Percentiles rank a stretch among this genome's conserved stretches.
Conservation (phyloP, 495 filamentous ascomycete species). For the Podospora fimiseda region DNA sequence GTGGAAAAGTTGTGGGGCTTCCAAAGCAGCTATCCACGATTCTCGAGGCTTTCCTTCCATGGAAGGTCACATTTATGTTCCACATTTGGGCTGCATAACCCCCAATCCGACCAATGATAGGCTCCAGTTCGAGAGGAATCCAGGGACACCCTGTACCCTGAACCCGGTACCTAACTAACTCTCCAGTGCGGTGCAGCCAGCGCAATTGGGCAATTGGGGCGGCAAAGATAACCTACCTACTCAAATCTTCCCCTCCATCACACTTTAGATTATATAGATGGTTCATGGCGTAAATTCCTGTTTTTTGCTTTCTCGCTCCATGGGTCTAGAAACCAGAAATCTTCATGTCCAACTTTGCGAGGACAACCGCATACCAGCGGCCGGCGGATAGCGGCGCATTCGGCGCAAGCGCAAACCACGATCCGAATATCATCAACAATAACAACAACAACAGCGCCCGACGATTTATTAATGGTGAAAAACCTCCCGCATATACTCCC, state of each 20-base stretch:
- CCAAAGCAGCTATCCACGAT: too few species aligned
- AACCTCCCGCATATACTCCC: neutral
- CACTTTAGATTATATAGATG: neutral
- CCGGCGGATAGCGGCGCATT: slow-evolving; percentile 12
- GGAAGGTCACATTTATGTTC: too few species aligned
- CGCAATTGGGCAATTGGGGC: neutral
- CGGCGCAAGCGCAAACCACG: slow-evolving; percentile 4
- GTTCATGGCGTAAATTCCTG: neutral
- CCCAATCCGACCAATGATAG: too few species aligned
- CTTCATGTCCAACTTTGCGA: slow-evolving; percentile 29
- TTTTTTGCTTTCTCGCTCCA: slow-evolving; percentile 12
- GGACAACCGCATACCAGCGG: slow-evolving; percentile 24
- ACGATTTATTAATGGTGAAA: neutral
- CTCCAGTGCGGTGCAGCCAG: neutral
- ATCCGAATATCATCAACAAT: slow-evolving; percentile 2
- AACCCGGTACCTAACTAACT: too few species aligned
- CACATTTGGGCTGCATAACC: too few species aligned
- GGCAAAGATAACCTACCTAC: neutral
- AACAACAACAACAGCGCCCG: neutral
- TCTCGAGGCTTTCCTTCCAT: too few species aligned
- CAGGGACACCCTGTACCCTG: neutral
- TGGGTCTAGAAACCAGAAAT: slow-evolving; percentile 15
- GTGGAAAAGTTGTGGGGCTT: neutral
- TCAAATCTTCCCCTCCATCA: neutral
- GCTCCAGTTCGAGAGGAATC: too few species aligned